These are phyloP conservation scores for Hanseniaspora clermontiae DNA, from an alignment of 805 yeast species.

Conservation along the genomic window DNA sequence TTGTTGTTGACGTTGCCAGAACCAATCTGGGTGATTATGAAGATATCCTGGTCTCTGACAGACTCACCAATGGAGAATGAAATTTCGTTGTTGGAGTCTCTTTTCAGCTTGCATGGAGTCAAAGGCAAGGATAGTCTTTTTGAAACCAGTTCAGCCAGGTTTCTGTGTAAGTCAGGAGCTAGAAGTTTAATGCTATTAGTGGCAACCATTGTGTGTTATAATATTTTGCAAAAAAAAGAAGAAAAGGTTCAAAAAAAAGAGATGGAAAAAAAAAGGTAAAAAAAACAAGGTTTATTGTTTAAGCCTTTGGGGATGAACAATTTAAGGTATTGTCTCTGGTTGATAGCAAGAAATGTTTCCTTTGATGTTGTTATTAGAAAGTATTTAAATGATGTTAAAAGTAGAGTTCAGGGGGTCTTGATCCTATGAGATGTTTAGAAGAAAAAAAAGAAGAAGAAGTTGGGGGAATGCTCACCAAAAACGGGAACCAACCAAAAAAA, in stretches of 20 bases:
- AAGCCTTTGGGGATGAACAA: too few relatives aligned
- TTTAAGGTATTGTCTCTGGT: too few relatives aligned
- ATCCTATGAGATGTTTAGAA: too few relatives aligned
- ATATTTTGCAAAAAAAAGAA: not conserved
- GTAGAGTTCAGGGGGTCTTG: too few relatives aligned
- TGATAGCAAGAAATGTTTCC: too few relatives aligned
- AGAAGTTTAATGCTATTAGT: slow-evolving; percentile 57
- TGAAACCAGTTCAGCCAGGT: slow-evolving; percentile 57
- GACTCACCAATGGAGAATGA: slow-evolving; percentile 69
- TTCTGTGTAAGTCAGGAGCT: slow-evolving; percentile 57
- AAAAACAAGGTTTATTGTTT: too few relatives aligned
- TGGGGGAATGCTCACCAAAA: too few relatives aligned
- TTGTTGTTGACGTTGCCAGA: slow-evolving; percentile 77
- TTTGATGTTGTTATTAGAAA: too few relatives aligned
- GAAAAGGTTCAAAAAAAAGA: not conserved
- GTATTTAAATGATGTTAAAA: too few relatives aligned
- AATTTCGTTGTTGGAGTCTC: slow-evolving; percentile 62
- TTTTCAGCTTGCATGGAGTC: slow-evolving; percentile 49
- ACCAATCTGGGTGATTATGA: slow-evolving; percentile 66
- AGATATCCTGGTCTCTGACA: slow-evolving; percentile 74
- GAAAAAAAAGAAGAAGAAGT: too few relatives aligned
- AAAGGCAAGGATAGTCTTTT: slow-evolving; percentile 45
- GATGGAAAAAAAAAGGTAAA: too few relatives aligned
- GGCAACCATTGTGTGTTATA: slow-evolving; percentile 40
- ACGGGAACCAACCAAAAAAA: too few relatives aligned